phyloP scores from a whole-genome alignment of 1,284 basidiomycete genomes.

The Naganishia liquefaciens region DNA sequence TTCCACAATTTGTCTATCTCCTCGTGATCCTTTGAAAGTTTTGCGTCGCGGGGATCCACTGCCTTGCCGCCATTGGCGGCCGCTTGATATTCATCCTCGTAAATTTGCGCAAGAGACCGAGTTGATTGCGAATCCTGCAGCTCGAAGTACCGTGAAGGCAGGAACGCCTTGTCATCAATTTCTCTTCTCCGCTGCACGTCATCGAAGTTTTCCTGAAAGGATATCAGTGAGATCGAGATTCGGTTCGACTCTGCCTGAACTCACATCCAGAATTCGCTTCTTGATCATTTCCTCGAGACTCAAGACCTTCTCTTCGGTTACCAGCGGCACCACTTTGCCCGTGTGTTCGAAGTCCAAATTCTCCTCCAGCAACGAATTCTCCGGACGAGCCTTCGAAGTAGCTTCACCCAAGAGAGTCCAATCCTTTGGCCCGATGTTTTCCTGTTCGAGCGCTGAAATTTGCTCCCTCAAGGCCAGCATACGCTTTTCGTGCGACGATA shows the following conservation, averaged over 20 bases:
- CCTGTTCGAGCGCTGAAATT: constrained; percentile 59
- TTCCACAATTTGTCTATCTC: constrained; percentile 84
- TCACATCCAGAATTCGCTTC: constrained; percentile 76
- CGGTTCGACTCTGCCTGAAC: constrained; percentile 35
- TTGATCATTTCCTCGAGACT: constrained; percentile 90
- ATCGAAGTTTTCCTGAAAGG: constrained; percentile 67
- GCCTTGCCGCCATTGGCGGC: constrained; percentile 57
- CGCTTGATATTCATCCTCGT: constrained; percentile 86
- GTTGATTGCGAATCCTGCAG: constrained; percentile 83
- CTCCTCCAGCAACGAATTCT: constrained; percentile 89
- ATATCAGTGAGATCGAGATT: background rate
- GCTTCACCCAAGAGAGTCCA: constrained; percentile 96
- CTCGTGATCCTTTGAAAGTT: constrained; percentile 82
- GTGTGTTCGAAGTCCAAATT: constrained; percentile 92
- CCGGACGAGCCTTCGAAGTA: constrained; percentile 74
- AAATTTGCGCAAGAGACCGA: constrained; percentile 91
- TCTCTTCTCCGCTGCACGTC: constrained; percentile 82
- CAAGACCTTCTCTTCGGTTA: constrained; percentile 84
- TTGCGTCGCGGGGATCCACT: constrained; percentile 80
- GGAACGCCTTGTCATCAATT: constrained; percentile 79
- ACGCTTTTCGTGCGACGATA: constrained; percentile 59
- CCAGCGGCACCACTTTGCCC: constrained; percentile 80
- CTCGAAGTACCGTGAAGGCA: constrained; percentile 86
- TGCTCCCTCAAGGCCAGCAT: constrained; percentile 57
- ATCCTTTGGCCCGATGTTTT: constrained; percentile 65